These are phyloP conservation scores for Cylindrotheca fusiformis DNA, from an alignment of 108 stramenopile species.

Conservation along the genomic window DNA sequence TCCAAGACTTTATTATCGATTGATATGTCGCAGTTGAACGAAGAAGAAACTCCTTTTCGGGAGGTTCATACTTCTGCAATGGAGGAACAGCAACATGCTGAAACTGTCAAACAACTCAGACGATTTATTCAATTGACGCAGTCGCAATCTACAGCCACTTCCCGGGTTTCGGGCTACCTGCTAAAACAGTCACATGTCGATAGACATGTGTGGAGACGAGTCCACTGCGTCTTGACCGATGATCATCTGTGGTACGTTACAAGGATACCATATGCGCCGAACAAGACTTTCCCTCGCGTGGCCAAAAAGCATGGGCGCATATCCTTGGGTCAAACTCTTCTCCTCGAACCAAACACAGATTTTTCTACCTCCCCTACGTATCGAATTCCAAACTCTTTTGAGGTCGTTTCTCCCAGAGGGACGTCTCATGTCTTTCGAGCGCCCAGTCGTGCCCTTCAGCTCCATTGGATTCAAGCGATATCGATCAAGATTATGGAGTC, in stretches of 20 bases:
- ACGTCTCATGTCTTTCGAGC: slow-evolving; percentile 44
- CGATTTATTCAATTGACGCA: slow-evolving; percentile 27
- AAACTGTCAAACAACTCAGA: slow-evolving; percentile 23
- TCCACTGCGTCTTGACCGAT: slow-evolving; percentile 43
- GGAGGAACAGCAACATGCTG: neutral
- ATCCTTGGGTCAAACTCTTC: slow-evolving; percentile 28
- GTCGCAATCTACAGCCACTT: slow-evolving; percentile 5
- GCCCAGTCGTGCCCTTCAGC: slow-evolving; percentile 9
- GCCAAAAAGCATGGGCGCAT: slow-evolving; percentile 37
- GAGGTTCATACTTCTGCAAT: neutral
- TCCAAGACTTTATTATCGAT: neutral
- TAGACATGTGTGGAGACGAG: slow-evolving; percentile 44
- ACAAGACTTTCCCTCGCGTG: slow-evolving; percentile 2
- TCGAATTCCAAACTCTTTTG: slow-evolving; percentile 41
- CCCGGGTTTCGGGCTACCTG: slow-evolving; percentile 38
- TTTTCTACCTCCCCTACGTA: slow-evolving; percentile 15
- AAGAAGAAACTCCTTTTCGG: neutral
- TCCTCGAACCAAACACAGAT: slow-evolving; percentile 36
- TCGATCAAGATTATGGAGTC: slow-evolving; percentile 30
- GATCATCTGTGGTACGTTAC: slow-evolving; percentile 51
- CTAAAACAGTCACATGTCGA: slow-evolving; percentile 38
- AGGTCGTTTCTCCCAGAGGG: slow-evolving; percentile 30
- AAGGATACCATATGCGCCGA: slow-evolving; percentile 17
- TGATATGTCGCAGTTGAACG: neutral
- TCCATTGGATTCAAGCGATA: slow-evolving; percentile 37